Percentiles rank a stretch among this genome's conserved stretches.
Evolutionary conservation across 2,329 filamentous ascomycete species (phyloP).

Genomic region (Exserohilum rostratum): DNA sequence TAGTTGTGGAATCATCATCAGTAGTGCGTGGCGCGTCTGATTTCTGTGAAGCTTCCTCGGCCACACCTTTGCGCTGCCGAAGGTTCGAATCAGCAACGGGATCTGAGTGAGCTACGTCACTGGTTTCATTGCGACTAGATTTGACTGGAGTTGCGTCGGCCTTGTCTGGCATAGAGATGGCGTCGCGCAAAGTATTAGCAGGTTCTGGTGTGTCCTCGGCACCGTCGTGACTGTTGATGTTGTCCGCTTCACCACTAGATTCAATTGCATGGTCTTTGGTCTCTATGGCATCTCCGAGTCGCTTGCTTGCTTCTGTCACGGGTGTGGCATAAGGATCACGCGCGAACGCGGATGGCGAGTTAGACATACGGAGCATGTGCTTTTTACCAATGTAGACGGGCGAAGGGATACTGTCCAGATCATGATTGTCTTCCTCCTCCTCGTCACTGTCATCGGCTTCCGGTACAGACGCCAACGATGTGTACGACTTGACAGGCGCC

Average conservation of each 20-base stretch:
- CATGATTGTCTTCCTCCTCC: constrained; percentile 15
- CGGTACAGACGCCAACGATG: constrained; percentile 36
- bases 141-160: constrained; percentile 20
- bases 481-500: constrained; percentile 30
- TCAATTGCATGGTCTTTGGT: constrained; percentile 7
- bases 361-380: constrained; percentile 4
- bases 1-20: not conserved
- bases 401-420: constrained; percentile 27
- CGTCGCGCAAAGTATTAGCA: constrained; percentile 18
- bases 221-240: constrained; percentile 23
- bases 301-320: constrained; percentile 20
- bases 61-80: constrained; percentile 20
- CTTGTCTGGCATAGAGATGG: constrained; percentile 18
- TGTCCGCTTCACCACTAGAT: constrained; percentile 20
- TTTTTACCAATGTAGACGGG: constrained; percentile 24
- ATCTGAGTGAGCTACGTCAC: constrained; percentile 1
- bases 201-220: constrained; percentile 15
- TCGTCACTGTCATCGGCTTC: constrained; percentile 31
- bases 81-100: constrained; percentile 14
- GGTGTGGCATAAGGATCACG: constrained; percentile 23
- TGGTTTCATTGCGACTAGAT: constrained; percentile 10
- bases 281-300: constrained; percentile 13
- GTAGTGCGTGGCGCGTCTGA: not conserved
- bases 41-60: constrained; percentile 6
- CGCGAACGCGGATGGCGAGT: constrained; percentile 6